Base-by-base conservation (phyloP, 2,329 filamentous ascomycete species). In the Ceratocystis destructans region DNA sequence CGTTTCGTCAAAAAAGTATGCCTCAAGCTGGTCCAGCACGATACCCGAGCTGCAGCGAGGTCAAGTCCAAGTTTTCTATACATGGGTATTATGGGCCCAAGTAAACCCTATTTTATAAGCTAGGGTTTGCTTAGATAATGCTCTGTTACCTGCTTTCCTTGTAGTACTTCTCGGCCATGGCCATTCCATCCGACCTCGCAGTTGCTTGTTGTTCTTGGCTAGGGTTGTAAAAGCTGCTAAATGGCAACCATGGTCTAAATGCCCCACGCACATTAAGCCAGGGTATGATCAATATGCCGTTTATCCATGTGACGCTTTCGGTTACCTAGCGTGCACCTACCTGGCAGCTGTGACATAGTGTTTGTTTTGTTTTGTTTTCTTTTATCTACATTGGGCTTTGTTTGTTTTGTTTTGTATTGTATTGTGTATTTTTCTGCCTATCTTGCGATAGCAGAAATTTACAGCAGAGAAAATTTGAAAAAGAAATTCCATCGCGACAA, bases 281-380 rank as follows among this genome's bases (percentile, higher is more conserved):
- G 48, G 48, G 25, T 53, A 25, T 28, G 12, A 53, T 15, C 20
- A 25, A 53, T 45, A 41, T 61, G 57, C 57, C 57, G n/a, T n/a
- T 17, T 6, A 59, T 59, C 55, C 28, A 59, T 33, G 48, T 25
- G 25, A 15, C 48, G 12, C 20, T 25, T n/a, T n/a, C 15, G n/a
- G 61, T 28, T 22, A 41, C 37, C 25, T 31, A 8, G 61, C 5
- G 6, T 41, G 37, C 37, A 62, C 61, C 33, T 62, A 46, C 61
- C 61, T 62, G 61, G 61, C 44, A 50, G 37, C 5, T 48, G n/a
- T 63, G 61, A 48, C 61, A 28, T 28, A 5, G 3, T 20, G 61
- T 50, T 31, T 63, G 44, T 28, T 28, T 28, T 28, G 28, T 31
- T 50, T 63, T 63, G 10, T 50, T 33, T 63, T 63, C 41, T 20